phyloP scores from a whole-genome alignment of 202 grass and related monocot species.

The Panicum hallii region DNA sequence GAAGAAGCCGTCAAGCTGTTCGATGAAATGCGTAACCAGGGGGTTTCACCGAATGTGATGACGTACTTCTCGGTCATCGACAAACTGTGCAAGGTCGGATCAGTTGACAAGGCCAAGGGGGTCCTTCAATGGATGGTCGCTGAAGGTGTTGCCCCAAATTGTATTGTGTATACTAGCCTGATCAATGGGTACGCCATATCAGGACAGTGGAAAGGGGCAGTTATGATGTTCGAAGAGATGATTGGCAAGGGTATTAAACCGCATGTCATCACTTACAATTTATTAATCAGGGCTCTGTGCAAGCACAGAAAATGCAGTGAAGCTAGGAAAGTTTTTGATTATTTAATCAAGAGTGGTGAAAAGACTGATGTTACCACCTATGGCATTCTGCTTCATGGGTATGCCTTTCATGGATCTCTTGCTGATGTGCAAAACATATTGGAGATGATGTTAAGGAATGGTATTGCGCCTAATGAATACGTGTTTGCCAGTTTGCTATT shows the following conservation, averaged over 20 bases:
- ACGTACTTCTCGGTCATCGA: background rate
- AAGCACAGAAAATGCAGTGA: slow-evolving; percentile 15
- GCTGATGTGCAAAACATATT: slow-evolving; percentile 29
- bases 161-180: background rate
- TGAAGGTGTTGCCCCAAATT: background rate
- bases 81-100: slow-evolving; percentile 33
- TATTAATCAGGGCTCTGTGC: background rate
- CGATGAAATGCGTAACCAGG: slow-evolving; percentile 19
- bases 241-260: background rate
- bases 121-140: background rate
- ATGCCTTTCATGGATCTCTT: slow-evolving; percentile 9
- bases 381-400: background rate
- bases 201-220: background rate
- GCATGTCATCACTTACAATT: background rate
- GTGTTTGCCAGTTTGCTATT: background rate
- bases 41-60: background rate
- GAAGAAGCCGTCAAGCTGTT: slow-evolving; percentile 12
- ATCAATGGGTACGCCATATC: slow-evolving; percentile 33
- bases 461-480: background rate
- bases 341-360: slow-evolving; percentile 19
- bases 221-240: slow-evolving; percentile 39
- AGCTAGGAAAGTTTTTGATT: slow-evolving; percentile 17
- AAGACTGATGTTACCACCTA: background rate
- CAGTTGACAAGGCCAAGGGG: slow-evolving; percentile 21
- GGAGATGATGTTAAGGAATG: slow-evolving; percentile 2